These are phyloP conservation scores for Aspergillus ostianus DNA, from an alignment of 495 filamentous ascomycete species.

Conservation along the genomic window DNA sequence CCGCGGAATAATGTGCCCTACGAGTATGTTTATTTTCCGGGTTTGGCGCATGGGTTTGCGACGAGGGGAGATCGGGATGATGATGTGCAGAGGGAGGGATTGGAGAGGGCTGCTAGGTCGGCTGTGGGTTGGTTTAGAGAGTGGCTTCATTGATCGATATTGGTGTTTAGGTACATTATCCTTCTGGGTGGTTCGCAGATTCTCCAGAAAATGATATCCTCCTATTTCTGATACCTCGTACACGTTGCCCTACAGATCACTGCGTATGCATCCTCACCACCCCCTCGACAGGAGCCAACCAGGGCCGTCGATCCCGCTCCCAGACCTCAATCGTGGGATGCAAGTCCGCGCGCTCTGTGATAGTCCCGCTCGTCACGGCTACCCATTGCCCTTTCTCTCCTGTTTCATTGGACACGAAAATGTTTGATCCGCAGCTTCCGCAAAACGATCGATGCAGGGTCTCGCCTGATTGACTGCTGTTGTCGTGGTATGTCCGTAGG, in stretches of 20 bases:
- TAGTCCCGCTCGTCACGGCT: slow-evolving; percentile 11
- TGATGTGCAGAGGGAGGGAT: neutral
- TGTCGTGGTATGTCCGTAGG: slow-evolving; percentile 11
- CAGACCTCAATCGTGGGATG: slow-evolving; percentile 6
- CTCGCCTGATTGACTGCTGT: slow-evolving; percentile 1
- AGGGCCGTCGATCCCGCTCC: slow-evolving; percentile 7
- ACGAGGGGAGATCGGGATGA: slow-evolving; percentile 43
- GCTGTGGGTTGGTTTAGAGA: too few relatives aligned
- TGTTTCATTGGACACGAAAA: slow-evolving; percentile 5
- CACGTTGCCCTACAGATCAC: neutral
- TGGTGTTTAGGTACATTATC: too few relatives aligned
- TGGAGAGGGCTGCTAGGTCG: too few relatives aligned
- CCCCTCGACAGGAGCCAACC: slow-evolving; percentile 8
- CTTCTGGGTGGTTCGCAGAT: too few relatives aligned
- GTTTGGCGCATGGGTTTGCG: slow-evolving; percentile 50
- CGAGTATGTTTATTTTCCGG: slow-evolving; percentile 59
- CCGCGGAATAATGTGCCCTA: slow-evolving; percentile 43
- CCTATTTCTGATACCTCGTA: too few relatives aligned
- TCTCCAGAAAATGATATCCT: too few relatives aligned
- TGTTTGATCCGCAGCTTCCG: slow-evolving; percentile 13
- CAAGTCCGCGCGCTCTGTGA: slow-evolving; percentile 4
- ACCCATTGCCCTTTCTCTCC: neutral
- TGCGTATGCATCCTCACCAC: slow-evolving; percentile 4
- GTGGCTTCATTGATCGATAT: too few relatives aligned
- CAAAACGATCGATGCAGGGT: slow-evolving; percentile 17